These are phyloP conservation scores for Mucor sp. DNA, from an alignment of 371 early-diverging fungal species.

Conservation along the genomic window DNA sequence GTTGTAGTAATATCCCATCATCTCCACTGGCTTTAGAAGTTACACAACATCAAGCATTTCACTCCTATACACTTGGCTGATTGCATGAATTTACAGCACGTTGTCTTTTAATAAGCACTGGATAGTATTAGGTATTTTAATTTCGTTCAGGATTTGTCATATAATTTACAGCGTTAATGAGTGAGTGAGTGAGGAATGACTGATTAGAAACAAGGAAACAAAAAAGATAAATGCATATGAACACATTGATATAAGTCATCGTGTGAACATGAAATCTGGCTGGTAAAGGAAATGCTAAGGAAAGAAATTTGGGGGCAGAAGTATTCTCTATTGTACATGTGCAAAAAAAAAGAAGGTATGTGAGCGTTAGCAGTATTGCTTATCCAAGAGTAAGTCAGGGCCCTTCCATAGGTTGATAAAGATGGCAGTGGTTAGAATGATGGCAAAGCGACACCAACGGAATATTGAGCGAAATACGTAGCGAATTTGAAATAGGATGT, in stretches of 20 bases:
- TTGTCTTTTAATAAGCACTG: neutral
- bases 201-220: neutral
- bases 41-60: neutral
- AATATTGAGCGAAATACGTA: slow-evolving; percentile 41
- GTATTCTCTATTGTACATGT: neutral
- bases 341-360: neutral
- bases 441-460: slow-evolving; percentile 61
- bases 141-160: neutral
- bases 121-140: neutral
- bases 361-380: neutral
- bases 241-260: neutral
- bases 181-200: neutral
- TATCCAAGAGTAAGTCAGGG: slow-evolving; percentile 47
- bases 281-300: neutral
- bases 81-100: neutral
- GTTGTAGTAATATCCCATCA: neutral
- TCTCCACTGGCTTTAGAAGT: neutral
- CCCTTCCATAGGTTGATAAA: slow-evolving; percentile 61
- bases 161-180: neutral
- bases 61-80: neutral
- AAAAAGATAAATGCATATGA: neutral
- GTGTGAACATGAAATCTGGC: neutral
- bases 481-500: slow-evolving; percentile 28
- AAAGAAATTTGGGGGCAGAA: neutral
- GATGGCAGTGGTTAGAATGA: slow-evolving; percentile 51